Conservation (phyloP, 2,329 filamentous ascomycete genomes). For the Trichoderma cornu-damae region DNA sequence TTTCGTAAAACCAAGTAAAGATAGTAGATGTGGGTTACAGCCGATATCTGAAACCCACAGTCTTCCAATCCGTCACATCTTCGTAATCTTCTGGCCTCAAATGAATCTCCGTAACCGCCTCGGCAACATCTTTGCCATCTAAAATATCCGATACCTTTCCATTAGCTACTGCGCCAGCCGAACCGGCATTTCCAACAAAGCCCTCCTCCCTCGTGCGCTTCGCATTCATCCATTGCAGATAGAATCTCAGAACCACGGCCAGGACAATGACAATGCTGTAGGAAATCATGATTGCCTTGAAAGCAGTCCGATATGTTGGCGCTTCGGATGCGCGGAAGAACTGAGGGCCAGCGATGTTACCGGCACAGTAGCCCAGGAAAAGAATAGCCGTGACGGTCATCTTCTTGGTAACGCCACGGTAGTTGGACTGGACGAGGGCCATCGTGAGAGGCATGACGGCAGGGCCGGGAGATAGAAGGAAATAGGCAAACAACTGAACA, state of each 20-base stretch:
- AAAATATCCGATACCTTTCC: conserved; percentile 33
- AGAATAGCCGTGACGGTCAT: conserved; percentile 54
- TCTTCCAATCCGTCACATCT: conserved; percentile 57
- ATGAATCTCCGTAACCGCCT: conserved; percentile 34
- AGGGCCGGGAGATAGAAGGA: conserved; percentile 50
- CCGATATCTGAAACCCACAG: conserved; percentile 54
- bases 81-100: conserved; percentile 46
- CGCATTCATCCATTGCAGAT: conserved; percentile 44
- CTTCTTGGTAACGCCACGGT: conserved; percentile 54
- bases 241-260: conserved; percentile 41
- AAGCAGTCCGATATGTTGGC: conserved; percentile 49
- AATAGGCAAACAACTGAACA: conserved; percentile 53
- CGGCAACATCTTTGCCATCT: conserved; percentile 25
- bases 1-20: too few species aligned
- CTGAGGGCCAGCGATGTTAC: conserved; percentile 53
- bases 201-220: conserved; percentile 41
- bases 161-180: conserved; percentile 37
- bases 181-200: conserved; percentile 40
- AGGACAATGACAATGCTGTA: conserved; percentile 47
- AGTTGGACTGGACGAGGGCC: conserved; percentile 52
- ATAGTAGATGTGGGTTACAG: conserved; percentile 28
- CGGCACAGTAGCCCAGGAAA: conserved; percentile 51
- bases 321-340: conserved; percentile 48
- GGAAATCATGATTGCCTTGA: conserved; percentile 52
- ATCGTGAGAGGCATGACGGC: conserved; percentile 51